Base-by-base conservation (phyloP, 176 grass and related monocot genomes). In the Oryza meyeriana region DNA sequence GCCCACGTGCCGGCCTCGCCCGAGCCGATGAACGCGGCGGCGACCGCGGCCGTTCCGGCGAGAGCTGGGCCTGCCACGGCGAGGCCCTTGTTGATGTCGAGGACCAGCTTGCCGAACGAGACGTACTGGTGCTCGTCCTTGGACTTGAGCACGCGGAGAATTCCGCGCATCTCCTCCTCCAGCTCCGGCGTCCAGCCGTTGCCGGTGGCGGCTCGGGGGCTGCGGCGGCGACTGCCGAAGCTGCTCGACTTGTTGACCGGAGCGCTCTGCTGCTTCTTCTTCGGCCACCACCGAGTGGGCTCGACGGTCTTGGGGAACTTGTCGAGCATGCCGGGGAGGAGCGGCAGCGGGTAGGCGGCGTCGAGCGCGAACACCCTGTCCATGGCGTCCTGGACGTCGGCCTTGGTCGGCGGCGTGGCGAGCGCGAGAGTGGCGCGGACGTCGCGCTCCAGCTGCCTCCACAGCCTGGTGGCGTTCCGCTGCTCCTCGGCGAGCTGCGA, bases 401-500 rank as follows among this genome's bases (percentile, higher is more conserved):
- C 45, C 2, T 39, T 10, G 3, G 14, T 26, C 7, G 38, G 1
- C 20, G 70, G 32, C 77, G 74, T 6, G 32, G 8, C 1, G 31
- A 14, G 30, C 0, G 1, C 31, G 32, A 89, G 83, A 1, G 6
- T n/a, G 65, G 62, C 69, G 22, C 69, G 35, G 39, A 94, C 10
- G 39, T 71, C 52, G 31, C 83, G 84, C 76, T 83, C 83, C 0
- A 91, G 89, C 61, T 91, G 86, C 62, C 76, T 81, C 79, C 80
- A 94, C 14, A 91, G 57, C 4, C 76, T 13, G 2, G 92, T 89
- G 47, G 92, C 77, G 17, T 94, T 94, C 33, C 89, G 84, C 78
- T 91, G 92, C 72, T 94, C 89, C 76, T 91, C 92, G 24, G 92
- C 86, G 18, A 91, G 89, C 86, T 94, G 92, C 8, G 92, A 94